Evolutionary conservation across 352 stramenopile genomes (phyloP), one percentile per base, ranked within the genome.

Genomic region (Globisporangium iwayamae): DNA sequence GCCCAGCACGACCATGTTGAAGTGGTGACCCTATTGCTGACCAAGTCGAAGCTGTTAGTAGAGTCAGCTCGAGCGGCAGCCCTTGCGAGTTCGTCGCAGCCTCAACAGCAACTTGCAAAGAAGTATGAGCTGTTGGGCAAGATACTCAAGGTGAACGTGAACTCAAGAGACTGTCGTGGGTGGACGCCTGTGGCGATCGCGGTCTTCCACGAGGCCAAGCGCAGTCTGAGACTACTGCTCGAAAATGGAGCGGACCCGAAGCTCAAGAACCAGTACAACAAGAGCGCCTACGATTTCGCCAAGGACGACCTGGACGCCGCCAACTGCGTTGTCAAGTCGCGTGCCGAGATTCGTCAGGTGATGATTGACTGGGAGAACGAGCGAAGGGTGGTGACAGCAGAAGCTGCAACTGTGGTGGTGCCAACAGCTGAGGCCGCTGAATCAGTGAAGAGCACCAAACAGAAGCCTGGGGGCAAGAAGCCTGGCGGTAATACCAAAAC

Each of bases 231-330:
- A 20, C 32, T 96, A 20, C 59, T 97, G 22, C 73, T 97, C 10
- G 74, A 91, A 20, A 76, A 96, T 48, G 88, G 87, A 18, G 87
- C 73, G 0, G 83, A 97, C 52, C 90, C 90, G 8, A 86, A 72
- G 36, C 71, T 96, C 4, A 94, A 94, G 62, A 96, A 96, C 38
- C 82, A 90, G 56, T 96, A 96, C 77, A 94, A 95, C 70, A 96
- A 96, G 62, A 93, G 83, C 52, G 87, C 88, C 0, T 96, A 90
- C 48, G 90, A 96, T 64, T 84, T 96, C 38, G 90, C 90, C 2
- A 89, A 96, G 62, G 90, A 97, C 55, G 85, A 96, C 22, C 60
- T 96, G 18, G 90, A 97, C 50, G 88, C 89, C 3, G 89, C 88
- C 5, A 70, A 83, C 11, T 92, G 92, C 56, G 76, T 97, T 2